These are phyloP conservation scores for Chaetomium globosum DNA, from an alignment of 2,329 filamentous ascomycete species.

Conservation along the genomic window DNA sequence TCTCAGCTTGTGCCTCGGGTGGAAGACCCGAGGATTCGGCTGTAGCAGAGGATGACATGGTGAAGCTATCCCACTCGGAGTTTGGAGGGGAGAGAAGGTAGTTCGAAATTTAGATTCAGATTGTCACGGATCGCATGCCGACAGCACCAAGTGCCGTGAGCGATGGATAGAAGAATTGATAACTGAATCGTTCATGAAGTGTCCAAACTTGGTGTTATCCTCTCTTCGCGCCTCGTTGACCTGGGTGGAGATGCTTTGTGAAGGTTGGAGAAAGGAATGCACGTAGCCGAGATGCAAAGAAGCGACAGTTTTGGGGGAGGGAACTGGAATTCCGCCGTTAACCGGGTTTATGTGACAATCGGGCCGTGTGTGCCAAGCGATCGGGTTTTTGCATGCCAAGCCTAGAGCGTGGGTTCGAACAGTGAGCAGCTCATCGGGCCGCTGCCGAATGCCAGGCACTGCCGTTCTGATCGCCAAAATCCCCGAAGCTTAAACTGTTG, in stretches of 20 bases:
- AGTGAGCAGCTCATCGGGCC: neutral
- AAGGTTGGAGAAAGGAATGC: constrained; percentile 12
- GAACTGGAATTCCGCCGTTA: neutral
- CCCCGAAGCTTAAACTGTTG: neutral
- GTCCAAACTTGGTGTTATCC: neutral
- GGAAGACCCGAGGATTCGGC: constrained; percentile 12
- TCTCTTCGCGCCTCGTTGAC: neutral
- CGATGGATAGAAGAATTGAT: neutral
- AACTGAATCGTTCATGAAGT: neutral
- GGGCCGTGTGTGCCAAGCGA: neutral
- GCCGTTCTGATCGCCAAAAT: constrained; percentile 1
- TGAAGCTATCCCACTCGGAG: neutral
- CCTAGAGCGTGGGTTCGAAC: neutral
- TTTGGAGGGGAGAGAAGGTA: neutral
- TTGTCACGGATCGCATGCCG: neutral
- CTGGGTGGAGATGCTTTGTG: neutral
- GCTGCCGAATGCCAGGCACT: neutral
- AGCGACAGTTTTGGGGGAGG: neutral
- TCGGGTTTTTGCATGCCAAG: neutral
- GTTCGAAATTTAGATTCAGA: neutral
- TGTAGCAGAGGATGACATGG: constrained; percentile 18
- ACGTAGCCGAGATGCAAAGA: constrained; percentile 5
- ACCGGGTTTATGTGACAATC: neutral
- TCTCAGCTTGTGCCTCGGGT: neutral
- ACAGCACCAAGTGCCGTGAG: neutral